Percentiles rank a stretch among this genome's conserved stretches.
These are phyloP conservation scores for Leccinellum luteum DNA, from an alignment of 768 basidiomycete species.

Conservation along the genomic window DNA sequence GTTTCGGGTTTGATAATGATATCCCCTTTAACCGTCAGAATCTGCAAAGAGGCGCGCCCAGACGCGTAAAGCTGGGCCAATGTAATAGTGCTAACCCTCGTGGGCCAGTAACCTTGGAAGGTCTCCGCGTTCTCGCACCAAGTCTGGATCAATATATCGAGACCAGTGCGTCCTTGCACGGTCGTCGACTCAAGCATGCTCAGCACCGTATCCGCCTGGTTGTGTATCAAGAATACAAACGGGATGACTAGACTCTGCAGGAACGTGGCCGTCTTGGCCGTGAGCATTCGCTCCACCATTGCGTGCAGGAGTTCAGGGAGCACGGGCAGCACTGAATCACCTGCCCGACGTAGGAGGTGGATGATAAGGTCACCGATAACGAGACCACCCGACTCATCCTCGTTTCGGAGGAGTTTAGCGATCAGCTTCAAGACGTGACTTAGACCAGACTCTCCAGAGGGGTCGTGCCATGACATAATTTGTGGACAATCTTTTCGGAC, in stretches of 20 bases:
- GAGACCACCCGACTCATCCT: conserved; percentile 90
- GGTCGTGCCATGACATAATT: conserved; percentile 71
- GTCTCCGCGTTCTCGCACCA: conserved; percentile 96
- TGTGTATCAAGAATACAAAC: conserved; percentile 90
- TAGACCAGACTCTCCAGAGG: conserved; percentile 69
- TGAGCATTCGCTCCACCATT: conserved; percentile 76
- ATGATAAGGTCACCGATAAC: conserved; percentile 95
- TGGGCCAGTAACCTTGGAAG: conserved; percentile 94
- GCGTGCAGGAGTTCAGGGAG: conserved; percentile 85
- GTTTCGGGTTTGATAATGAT: conserved; percentile 81
- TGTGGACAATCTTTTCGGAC: conserved; percentile 87
- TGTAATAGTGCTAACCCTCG: conserved; percentile 80
- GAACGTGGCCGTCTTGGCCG: conserved; percentile 89
- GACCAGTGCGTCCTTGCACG: conserved; percentile 57
- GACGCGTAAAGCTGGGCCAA: conserved; percentile 70
- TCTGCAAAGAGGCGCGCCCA: conserved; percentile 62
- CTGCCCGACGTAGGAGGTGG: conserved; percentile 83
- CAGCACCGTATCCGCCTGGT: conserved; percentile 79
- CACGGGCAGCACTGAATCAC: conserved; percentile 76
- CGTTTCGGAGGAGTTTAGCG: conserved; percentile 69
- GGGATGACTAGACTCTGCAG: conserved; percentile 90
- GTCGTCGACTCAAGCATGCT: conserved; percentile 68
- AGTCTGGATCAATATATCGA: conserved; percentile 86
- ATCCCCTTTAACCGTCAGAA: conserved; percentile 84
- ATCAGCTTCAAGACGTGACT: conserved; percentile 72